Evolutionary conservation across 441 rosid genomes (phyloP).

Genomic region (Mallotus repandus): DNA sequence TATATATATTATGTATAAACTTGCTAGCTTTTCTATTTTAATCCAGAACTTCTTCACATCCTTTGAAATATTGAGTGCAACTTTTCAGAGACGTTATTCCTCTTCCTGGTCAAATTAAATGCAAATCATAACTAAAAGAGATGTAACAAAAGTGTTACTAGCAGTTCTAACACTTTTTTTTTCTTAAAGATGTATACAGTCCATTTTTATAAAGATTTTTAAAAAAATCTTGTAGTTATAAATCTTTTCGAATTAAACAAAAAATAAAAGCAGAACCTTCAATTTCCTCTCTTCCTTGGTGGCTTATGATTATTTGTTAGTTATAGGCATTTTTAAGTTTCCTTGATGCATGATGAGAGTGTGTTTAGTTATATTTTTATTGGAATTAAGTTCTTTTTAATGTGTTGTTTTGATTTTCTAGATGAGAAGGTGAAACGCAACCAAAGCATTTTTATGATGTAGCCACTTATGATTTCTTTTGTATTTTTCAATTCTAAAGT

Average conservation of each 20-base stretch:
- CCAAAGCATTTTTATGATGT: too few relatives aligned
- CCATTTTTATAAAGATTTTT: neutral
- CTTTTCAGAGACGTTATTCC: constrained; percentile 84
- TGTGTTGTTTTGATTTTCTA: too few relatives aligned
- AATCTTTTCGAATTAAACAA: neutral
- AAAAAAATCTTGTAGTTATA: neutral
- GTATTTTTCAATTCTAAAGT: too few relatives aligned
- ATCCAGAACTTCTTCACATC: constrained; percentile 97
- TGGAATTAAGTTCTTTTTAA: too few relatives aligned
- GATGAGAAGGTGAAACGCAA: too few relatives aligned
- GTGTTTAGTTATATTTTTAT: too few relatives aligned
- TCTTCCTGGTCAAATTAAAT: constrained; percentile 68
- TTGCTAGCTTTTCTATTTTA: constrained; percentile 97
- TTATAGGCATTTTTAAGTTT: too few relatives aligned
- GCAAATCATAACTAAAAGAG: constrained; percentile 6
- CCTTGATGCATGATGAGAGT: too few relatives aligned
- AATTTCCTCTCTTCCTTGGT: constrained; percentile 91
- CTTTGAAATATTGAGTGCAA: constrained; percentile 89
- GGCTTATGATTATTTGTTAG: too few relatives aligned
- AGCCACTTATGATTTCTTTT: too few relatives aligned
- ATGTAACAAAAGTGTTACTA: neutral
- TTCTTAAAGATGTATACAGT: neutral
- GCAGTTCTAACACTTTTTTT: neutral
- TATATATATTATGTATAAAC: constrained; percentile 30
- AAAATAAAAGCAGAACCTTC: constrained; percentile 58